Conservation (phyloP, 2,329 filamentous ascomycete species). For the Dothideomycetes sp. region DNA sequence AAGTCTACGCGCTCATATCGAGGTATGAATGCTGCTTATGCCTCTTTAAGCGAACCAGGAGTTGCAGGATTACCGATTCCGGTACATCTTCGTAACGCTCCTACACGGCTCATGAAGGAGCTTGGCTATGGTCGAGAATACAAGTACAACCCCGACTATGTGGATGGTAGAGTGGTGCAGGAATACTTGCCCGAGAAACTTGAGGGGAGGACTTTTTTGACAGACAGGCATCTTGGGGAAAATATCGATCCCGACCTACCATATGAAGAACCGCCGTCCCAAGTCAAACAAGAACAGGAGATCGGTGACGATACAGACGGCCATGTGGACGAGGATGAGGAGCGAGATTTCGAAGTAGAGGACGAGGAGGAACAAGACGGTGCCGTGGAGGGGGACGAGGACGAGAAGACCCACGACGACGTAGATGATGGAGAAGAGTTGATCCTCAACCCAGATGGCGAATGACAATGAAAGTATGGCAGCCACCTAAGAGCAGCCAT, state of each 20-base stretch:
- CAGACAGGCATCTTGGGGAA: constrained; percentile 69
- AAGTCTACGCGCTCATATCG: constrained; percentile 86
- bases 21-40: constrained; percentile 68
- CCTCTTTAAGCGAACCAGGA: constrained; percentile 72
- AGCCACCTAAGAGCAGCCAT: neutral
- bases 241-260: constrained; percentile 61
- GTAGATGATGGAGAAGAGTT: constrained; percentile 19
- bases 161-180: constrained; percentile 71
- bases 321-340: neutral
- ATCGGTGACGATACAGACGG: neutral
- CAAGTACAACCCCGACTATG: constrained; percentile 92
- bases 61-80: constrained; percentile 75
- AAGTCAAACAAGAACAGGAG: neutral
- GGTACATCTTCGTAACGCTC: constrained; percentile 81
- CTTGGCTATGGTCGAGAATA: constrained; percentile 85
- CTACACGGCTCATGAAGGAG: constrained; percentile 86
- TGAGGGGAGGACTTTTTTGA: constrained; percentile 62
- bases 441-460: constrained; percentile 24
- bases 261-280: neutral
- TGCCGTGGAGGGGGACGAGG: constrained; percentile 18
- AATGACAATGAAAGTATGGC: constrained; percentile 19
- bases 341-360: neutral
- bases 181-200: constrained; percentile 81
- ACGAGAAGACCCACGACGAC: constrained; percentile 11
- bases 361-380: constrained; percentile 19